phyloP scores from a whole-genome alignment of 2,329 filamentous ascomycete species.

The Akanthomyces muscarius region DNA sequence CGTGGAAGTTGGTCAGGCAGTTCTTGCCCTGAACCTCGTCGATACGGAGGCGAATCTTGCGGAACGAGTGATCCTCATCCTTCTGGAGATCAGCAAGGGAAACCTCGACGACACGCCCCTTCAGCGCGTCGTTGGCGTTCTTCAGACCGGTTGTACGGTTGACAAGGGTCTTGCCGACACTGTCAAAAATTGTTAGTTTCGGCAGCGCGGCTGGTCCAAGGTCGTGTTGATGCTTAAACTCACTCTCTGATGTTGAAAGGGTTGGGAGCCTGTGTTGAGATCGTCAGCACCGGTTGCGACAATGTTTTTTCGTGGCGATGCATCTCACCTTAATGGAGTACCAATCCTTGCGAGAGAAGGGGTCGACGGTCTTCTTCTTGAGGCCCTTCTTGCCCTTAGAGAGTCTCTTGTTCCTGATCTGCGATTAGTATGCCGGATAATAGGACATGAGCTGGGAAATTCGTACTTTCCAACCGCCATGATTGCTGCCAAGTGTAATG shows the following conservation, averaged over 20 bases:
- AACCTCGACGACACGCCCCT: slow-evolving; percentile 98
- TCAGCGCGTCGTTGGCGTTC: slow-evolving; percentile 99
- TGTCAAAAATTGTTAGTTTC: slow-evolving; percentile 40
- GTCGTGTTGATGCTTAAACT: slow-evolving; percentile 38
- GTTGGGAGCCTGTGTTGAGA: slow-evolving; percentile 68
- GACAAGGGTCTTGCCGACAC: slow-evolving; percentile 99
- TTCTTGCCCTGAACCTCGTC: slow-evolving; percentile 99
- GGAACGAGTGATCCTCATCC: slow-evolving; percentile 99
- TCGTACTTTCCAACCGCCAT: slow-evolving; percentile 60
- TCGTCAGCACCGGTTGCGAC: slow-evolving; percentile 19
- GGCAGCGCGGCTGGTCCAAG: background rate
- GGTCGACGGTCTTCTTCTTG: slow-evolving; percentile 98
- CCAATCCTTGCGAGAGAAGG: slow-evolving; percentile 99
- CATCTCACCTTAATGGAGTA: slow-evolving; percentile 83
- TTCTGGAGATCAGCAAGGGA: slow-evolving; percentile 99
- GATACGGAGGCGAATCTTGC: slow-evolving; percentile 98
- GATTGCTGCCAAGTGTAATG: slow-evolving; percentile 48
- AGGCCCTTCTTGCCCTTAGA: slow-evolving; percentile 99
- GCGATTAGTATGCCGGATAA: slow-evolving; percentile 23
- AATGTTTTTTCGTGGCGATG: background rate
- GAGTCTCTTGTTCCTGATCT: slow-evolving; percentile 93
- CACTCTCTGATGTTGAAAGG: slow-evolving; percentile 97
- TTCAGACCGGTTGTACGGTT: slow-evolving; percentile 99
- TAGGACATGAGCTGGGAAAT: slow-evolving; percentile 17
- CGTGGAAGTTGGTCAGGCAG: slow-evolving; percentile 99